Conservation (phyloP, 495 filamentous ascomycete genomes). For the Aspergillus campestris region DNA sequence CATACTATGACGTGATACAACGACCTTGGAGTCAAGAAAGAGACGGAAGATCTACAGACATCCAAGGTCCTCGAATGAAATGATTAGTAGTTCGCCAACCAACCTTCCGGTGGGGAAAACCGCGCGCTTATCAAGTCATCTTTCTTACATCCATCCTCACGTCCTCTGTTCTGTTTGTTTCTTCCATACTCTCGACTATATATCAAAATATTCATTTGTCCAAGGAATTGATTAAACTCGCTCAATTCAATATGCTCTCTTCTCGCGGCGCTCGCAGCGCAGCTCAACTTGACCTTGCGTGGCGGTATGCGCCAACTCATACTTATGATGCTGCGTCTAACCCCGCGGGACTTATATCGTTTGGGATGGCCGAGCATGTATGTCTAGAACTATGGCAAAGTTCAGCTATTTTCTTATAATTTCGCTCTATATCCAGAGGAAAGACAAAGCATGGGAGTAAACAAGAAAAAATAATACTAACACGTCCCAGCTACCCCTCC, state of each 20-base stretch:
- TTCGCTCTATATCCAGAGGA: no score
- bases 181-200: background rate
- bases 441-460: background rate
- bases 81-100: no score
- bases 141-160: background rate
- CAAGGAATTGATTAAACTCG: no score
- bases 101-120: no score
- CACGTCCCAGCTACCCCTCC: constrained; percentile 17
- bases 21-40: no score
- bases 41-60: background rate
- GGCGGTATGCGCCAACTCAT: constrained; percentile 20
- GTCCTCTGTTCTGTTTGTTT: background rate
- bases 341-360: constrained; percentile 24
- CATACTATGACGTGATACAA: no score
- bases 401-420: no score
- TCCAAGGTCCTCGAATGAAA: background rate
- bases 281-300: constrained; percentile 15
- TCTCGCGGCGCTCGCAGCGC: constrained; percentile 20
- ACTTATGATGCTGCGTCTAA: constrained; percentile 24
- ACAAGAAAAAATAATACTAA: background rate
- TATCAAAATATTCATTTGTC: background rate
- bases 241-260: constrained; percentile 20
- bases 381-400: no score
- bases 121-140: no score
- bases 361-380: constrained; percentile 31